Evolutionary conservation across 2,329 filamentous ascomycete species (phyloP), one percentile per base, ranked within the genome.

Genomic region (Claviceps purpurea): DNA sequence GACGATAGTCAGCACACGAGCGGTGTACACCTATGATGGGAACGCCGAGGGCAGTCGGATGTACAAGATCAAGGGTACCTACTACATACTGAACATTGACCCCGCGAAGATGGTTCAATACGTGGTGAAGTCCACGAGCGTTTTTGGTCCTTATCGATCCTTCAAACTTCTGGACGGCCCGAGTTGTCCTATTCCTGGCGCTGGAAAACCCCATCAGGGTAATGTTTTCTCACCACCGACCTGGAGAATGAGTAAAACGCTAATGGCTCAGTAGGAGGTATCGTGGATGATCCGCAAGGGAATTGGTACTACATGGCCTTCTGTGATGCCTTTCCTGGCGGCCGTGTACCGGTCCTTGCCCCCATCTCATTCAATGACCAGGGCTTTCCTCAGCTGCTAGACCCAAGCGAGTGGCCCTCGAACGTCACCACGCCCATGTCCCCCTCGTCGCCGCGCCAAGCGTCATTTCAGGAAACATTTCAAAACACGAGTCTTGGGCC

Each of bases 241-340:
- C 5, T 16, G 22, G 24, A 10, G 5, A 30, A 45, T 30, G 20
- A 46, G 10, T 34, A 2, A 5, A 47, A 8, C 6, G 11, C 38
- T 18, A 47, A 13, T 11, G 13, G 2, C 4, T n/a, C 5, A 37
- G 5, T 14, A 48, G 46, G 37, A n/a, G 46, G 37, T 4, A 48
- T 48, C 4, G 46, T 48, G 6, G 20, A 48, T 10, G 46, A 48
- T 20, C 34, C 20, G 2, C 46, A 48, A 6, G 46, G 46, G 6
- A 48, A 48, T 37, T 48, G 46, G 46, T 48, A 48, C 20, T 40
- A 48, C 46, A 48, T 48, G 46, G 46, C 34, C 8, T 48, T 48
- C 20, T 48, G 46, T 14, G 20, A 40, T 14, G 34, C 34, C 20
- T 39, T 18, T 26, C 46, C 37, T 4, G 46, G 37, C 20, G 46